Evolutionary conservation across 345 rosid genomes (phyloP).

Genomic region (Geranium brycei): DNA sequence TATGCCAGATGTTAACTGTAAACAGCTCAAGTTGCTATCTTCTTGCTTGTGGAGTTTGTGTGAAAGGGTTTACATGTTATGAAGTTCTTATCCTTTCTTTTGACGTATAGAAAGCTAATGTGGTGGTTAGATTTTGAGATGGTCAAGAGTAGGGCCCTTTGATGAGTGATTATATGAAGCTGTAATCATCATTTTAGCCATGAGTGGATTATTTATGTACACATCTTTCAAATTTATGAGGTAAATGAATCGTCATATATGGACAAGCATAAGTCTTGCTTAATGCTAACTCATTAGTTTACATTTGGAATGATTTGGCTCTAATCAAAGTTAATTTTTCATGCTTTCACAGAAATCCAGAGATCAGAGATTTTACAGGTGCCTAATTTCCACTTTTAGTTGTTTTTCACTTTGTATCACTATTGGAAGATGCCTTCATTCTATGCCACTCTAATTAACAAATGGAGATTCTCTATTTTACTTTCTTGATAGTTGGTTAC

Average conservation of each 20-base stretch:
- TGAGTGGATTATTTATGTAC: not conserved
- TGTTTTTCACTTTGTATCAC: no score
- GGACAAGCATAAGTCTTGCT: no score
- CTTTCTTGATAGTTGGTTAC: not conserved
- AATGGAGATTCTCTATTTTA: not conserved
- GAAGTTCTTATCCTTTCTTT: not conserved
- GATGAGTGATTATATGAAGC: not conserved
- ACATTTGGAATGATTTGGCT: no score
- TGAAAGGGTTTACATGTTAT: not conserved
- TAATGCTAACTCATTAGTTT: no score
- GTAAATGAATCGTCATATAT: no score
- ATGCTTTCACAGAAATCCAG: no score
- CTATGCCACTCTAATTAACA: no score
- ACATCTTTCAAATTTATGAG: not conserved
- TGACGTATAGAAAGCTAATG: not conserved
- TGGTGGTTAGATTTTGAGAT: not conserved
- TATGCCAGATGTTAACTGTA: not conserved
- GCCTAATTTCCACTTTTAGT: no score
- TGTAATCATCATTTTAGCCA: not conserved
- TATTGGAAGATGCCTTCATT: no score
- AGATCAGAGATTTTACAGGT: no score
- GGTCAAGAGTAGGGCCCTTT: slow-evolving; percentile 11
- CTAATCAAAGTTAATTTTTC: no score
- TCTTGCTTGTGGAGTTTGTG: not conserved
- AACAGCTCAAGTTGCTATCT: no score